Percentiles rank a stretch among this genome's conserved stretches.
phyloP scores from a whole-genome alignment of 2,329 filamentous ascomycete genomes.

The Myriangium duriaei region DNA sequence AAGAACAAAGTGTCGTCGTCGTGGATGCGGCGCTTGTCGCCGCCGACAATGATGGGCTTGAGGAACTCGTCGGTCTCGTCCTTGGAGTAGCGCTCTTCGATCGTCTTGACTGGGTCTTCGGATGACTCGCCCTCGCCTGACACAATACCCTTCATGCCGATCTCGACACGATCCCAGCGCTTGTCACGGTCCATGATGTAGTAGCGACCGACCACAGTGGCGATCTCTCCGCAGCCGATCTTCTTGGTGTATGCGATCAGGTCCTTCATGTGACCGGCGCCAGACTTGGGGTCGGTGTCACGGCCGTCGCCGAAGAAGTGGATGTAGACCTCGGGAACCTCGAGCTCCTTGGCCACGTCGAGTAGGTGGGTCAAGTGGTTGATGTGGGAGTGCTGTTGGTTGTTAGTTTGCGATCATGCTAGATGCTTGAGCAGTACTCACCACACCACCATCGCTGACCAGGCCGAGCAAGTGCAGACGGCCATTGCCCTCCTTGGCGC shows the following conservation, averaged over 20 bases:
- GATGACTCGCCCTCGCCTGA: conserved; percentile 77
- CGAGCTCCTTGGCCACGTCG: conserved; percentile 76
- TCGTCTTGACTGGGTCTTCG: conserved; percentile 70
- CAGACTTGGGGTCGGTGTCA: conserved; percentile 95
- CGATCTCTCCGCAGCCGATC: conserved; percentile 74
- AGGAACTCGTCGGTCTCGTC: conserved; percentile 95
- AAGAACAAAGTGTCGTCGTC: conserved; percentile 94
- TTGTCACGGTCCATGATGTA: conserved; percentile 99
- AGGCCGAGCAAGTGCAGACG: conserved; percentile 85
- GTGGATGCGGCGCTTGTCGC: conserved; percentile 73
- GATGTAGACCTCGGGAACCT: conserved; percentile 84
- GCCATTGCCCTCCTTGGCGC: conserved; percentile 77
- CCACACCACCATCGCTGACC: conserved; percentile 87
- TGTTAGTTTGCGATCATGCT: conserved; percentile 1
- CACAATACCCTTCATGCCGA: conserved; percentile 78
- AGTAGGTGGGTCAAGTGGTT: conserved; percentile 81
- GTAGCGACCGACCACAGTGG: conserved; percentile 89
- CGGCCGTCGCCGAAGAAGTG: conserved; percentile 98
- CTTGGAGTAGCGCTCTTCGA: conserved; percentile 78
- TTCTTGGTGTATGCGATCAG: conserved; percentile 71
- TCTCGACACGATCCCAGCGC: conserved; percentile 90
- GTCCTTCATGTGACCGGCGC: conserved; percentile 74
- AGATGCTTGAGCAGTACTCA: conserved; percentile 27
- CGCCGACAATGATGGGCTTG: conserved; percentile 90
- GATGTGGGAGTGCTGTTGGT: conserved; percentile 74